Conservation (phyloP, 441 rosid species). For the Mallotus repandus region DNA sequence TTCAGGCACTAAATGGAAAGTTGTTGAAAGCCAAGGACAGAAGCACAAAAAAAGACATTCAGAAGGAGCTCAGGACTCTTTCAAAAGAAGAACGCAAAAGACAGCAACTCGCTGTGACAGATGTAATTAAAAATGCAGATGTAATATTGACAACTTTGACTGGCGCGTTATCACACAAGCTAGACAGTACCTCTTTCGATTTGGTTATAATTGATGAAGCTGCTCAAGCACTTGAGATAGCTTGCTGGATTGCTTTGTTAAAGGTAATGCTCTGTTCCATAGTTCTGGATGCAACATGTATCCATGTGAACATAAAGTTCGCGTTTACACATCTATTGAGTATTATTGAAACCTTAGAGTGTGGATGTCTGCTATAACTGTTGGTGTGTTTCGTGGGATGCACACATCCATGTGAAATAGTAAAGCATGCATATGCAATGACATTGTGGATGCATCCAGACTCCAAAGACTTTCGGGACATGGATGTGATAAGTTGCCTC, state of each 20-base stretch:
- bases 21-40: constrained; percentile 80
- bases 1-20: constrained; percentile 78
- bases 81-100: constrained; percentile 94
- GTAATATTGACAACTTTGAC: constrained; percentile 87
- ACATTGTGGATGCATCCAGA: too few relatives aligned
- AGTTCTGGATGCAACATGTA: neutral
- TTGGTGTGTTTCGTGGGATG: neutral
- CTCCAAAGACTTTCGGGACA: neutral
- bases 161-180: constrained; percentile 75
- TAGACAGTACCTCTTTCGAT: constrained; percentile 70
- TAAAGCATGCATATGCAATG: neutral
- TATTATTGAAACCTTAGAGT: neutral
- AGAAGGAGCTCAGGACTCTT: constrained; percentile 80
- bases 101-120: constrained; percentile 91
- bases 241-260: constrained; percentile 88
- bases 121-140: constrained; percentile 82
- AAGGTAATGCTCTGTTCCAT: constrained; percentile 42
- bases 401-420: neutral
- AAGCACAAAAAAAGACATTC: constrained; percentile 73
- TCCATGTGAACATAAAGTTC: neutral
- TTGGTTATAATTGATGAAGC: constrained; percentile 98
- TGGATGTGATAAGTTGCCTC: constrained; percentile 2
- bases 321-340: neutral
- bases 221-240: constrained; percentile 97
- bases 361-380: neutral